These are phyloP conservation scores for Cordia subcordata DNA, from an alignment of 257 asterid species.

Conservation along the genomic window DNA sequence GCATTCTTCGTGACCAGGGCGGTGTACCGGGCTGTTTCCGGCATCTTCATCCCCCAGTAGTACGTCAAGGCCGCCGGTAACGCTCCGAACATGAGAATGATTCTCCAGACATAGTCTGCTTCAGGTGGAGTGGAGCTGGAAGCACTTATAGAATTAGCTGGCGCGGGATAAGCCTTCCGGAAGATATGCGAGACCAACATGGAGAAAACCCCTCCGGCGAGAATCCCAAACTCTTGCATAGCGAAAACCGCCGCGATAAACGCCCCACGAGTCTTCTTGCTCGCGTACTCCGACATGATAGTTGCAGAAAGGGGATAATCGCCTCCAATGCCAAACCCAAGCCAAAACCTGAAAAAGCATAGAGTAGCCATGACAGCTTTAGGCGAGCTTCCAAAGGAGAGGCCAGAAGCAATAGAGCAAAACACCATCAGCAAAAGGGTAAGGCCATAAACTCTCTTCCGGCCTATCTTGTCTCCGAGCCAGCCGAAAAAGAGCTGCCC, in stretches of 20 bases:
- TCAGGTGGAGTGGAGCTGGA: not conserved
- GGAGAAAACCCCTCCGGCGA: no score
- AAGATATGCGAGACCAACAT: not conserved
- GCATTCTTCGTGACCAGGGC: slow-evolving; percentile 3
- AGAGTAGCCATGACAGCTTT: not conserved
- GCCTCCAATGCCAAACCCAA: not conserved
- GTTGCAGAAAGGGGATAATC: slow-evolving; percentile 1
- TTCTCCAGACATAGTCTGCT: not conserved
- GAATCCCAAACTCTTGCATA: slow-evolving; percentile 1
- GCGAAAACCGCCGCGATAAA: no score
- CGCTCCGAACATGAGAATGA: not conserved
- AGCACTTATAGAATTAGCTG: not conserved
- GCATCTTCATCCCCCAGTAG: slow-evolving; percentile 4
- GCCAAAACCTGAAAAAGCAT: slow-evolving; percentile 2
- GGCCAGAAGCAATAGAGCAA: not conserved
- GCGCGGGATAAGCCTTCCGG: not conserved
- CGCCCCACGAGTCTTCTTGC: no score
- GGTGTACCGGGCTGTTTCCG: slow-evolving; percentile 3
- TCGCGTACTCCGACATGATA: slow-evolving; percentile 3
- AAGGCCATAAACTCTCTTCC: slow-evolving; percentile 1
- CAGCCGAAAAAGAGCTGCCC: no score
- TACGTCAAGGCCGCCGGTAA: not conserved
- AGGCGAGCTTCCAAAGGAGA: not conserved
- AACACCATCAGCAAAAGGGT: not conserved
- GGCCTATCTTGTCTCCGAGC: not conserved